Evolutionary conservation across 2,329 filamentous ascomycete genomes (phyloP).

Genomic region (Neurospora sp.): DNA sequence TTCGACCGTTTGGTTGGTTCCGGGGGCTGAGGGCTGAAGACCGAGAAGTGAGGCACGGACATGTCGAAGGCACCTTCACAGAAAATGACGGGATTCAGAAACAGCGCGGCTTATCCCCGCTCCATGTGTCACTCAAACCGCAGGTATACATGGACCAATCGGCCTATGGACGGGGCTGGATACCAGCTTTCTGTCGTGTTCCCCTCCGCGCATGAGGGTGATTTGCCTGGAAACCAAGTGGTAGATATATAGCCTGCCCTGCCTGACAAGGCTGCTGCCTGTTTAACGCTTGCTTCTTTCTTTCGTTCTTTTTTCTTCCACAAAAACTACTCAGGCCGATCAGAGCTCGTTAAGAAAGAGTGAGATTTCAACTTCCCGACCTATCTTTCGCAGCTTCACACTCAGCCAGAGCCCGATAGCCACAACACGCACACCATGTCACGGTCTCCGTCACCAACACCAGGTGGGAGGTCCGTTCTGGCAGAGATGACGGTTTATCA

Average conservation of each 20-base stretch:
- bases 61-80: not conserved
- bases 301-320: not conserved
- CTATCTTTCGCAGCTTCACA: not conserved
- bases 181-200: not conserved
- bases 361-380: not conserved
- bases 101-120: not conserved
- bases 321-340: not conserved
- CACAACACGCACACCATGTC: not conserved
- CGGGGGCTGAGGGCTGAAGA: not conserved
- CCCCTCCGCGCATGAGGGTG: not conserved
- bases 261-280: not conserved
- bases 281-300: not conserved
- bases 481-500: constrained; percentile 13
- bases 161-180: not conserved
- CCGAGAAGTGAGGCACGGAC: not conserved
- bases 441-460: not conserved
- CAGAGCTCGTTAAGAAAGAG: not conserved
- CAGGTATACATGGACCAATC: not conserved
- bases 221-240: not conserved
- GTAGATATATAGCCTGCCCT: not conserved
- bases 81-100: not conserved
- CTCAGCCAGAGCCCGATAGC: not conserved
- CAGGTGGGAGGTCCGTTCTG: constrained; percentile 8
- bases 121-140: not conserved
- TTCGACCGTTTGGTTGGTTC: not conserved